phyloP scores from a whole-genome alignment of 2,329 filamentous ascomycete genomes.

The Exophiala xenobiotica region DNA sequence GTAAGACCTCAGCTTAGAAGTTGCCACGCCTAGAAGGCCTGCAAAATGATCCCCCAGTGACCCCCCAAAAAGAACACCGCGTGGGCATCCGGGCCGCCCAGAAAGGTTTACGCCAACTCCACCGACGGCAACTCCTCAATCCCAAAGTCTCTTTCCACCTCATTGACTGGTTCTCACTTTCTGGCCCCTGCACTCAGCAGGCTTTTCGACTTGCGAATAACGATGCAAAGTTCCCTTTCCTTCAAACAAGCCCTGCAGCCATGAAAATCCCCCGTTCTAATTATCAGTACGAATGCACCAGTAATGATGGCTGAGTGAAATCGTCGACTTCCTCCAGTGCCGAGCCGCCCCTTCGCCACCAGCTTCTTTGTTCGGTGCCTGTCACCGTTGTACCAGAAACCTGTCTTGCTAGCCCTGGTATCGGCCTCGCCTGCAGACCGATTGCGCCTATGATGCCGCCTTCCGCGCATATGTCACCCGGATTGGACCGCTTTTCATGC shows the following conservation, averaged over 20 bases:
- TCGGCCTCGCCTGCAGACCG: slow-evolving; percentile 4
- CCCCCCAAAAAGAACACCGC: no score
- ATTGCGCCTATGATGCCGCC: slow-evolving; percentile 20
- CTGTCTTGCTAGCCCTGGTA: slow-evolving; percentile 3
- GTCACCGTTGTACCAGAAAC: neutral
- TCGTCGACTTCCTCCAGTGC: slow-evolving; percentile 1
- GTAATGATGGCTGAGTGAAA: slow-evolving; percentile 2
- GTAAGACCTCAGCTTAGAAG: slow-evolving; percentile 1
- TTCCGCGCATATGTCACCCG: slow-evolving; percentile 7
- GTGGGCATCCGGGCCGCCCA: neutral
- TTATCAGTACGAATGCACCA: slow-evolving; percentile 12
- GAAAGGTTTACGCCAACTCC: neutral
- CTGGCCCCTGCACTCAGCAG: neutral
- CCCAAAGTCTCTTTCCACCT: slow-evolving; percentile 10
- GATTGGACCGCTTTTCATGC: slow-evolving; percentile 15
- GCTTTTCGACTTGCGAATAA: neutral
- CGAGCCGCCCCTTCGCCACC: neutral
- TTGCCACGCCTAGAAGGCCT: neutral
- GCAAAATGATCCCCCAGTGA: neutral
- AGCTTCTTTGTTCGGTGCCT: neutral
- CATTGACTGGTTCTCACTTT: slow-evolving; percentile 9
- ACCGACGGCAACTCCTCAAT: slow-evolving; percentile 1
- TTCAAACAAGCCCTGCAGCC: slow-evolving; percentile 1
- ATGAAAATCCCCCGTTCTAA: neutral
- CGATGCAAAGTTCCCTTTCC: neutral